Percentiles rank a stretch among this genome's conserved stretches.
Conservation (phyloP, 2,329 filamentous ascomycete genomes). For the Exophiala alcalophila region DNA sequence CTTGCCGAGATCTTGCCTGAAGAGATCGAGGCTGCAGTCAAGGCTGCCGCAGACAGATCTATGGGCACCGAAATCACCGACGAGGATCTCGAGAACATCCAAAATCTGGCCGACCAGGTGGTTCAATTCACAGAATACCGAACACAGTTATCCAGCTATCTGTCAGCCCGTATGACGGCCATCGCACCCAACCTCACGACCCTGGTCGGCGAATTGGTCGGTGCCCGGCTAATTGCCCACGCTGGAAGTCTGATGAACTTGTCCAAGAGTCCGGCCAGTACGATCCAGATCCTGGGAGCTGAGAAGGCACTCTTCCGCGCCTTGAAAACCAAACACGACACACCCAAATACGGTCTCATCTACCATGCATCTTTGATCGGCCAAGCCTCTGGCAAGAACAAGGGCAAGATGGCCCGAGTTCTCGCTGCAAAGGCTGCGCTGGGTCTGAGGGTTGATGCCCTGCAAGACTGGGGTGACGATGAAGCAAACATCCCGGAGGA, state of each 20-base stretch:
- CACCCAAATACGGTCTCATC: constrained; percentile 94
- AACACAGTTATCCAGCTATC: constrained; percentile 79
- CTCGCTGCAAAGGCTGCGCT: constrained; percentile 90
- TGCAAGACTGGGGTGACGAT: constrained; percentile 72
- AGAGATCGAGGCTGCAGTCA: constrained; percentile 87
- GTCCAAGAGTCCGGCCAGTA: constrained; percentile 90
- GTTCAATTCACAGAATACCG: constrained; percentile 90
- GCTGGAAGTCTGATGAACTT: constrained; percentile 91
- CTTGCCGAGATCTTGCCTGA: constrained; percentile 90
- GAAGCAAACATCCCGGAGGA: constrained; percentile 69
- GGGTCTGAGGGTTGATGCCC: constrained; percentile 86
- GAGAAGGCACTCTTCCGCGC: constrained; percentile 99
- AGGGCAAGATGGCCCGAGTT: constrained; percentile 98
- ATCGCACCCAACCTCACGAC: constrained; percentile 95
- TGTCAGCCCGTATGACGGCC: constrained; percentile 90
- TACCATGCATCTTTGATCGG: constrained; percentile 92
- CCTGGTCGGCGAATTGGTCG: constrained; percentile 88
- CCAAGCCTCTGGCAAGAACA: constrained; percentile 96
- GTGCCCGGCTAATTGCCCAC: constrained; percentile 91
- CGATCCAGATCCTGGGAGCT: constrained; percentile 95
- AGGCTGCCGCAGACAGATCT: constrained; percentile 90
- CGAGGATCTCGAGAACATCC: constrained; percentile 90
- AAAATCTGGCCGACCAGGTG: constrained; percentile 87
- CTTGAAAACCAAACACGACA: constrained; percentile 98
- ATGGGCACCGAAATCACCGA: constrained; percentile 98